phyloP scores from a whole-genome alignment of 768 basidiomycete genomes.

The Boletales sp. region DNA sequence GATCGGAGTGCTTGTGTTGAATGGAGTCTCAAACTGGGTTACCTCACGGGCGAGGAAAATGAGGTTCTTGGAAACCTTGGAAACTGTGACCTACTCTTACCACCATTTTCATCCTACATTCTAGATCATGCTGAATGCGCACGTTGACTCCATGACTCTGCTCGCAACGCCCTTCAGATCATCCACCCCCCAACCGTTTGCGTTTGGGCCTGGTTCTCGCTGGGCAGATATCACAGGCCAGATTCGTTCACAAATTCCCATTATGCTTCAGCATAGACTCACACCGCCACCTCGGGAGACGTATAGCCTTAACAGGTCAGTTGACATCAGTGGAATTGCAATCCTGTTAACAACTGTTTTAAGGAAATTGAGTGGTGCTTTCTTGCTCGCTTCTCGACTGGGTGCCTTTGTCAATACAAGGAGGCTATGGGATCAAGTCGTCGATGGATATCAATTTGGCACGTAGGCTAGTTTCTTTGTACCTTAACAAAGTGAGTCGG shows the following conservation, averaged over 20 bases:
- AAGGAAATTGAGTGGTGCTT: constrained; percentile 78
- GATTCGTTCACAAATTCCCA: constrained; percentile 79
- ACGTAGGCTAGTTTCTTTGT: not conserved
- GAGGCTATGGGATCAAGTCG: constrained; percentile 70
- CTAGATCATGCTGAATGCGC: constrained; percentile 80
- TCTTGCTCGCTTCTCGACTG: constrained; percentile 73
- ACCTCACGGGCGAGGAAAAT: constrained; percentile 85
- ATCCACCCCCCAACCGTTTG: constrained; percentile 63
- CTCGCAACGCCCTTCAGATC: constrained; percentile 82
- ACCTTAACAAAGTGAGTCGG: constrained; percentile 1
- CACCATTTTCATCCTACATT: not conserved
- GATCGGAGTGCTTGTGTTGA: constrained; percentile 65
- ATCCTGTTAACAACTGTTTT: not conserved
- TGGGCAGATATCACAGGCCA: constrained; percentile 73
- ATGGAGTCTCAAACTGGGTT: constrained; percentile 80
- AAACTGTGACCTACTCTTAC: not conserved
- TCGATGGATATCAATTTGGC: constrained; percentile 26
- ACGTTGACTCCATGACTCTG: constrained; percentile 76
- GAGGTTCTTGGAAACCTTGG: constrained; percentile 44
- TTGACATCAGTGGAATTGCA: constrained; percentile 8
- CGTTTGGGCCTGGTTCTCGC: constrained; percentile 63
- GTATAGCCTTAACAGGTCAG: constrained; percentile 86
- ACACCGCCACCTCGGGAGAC: constrained; percentile 94
- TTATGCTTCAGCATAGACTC: constrained; percentile 84
- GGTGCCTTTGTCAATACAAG: constrained; percentile 71